A percentile compares a stretch with the other conserved stretches of the same genome.
These are phyloP conservation scores for Rubus parviflorus DNA, from an alignment of 306 rosid genomes.

Conservation along the genomic window DNA sequence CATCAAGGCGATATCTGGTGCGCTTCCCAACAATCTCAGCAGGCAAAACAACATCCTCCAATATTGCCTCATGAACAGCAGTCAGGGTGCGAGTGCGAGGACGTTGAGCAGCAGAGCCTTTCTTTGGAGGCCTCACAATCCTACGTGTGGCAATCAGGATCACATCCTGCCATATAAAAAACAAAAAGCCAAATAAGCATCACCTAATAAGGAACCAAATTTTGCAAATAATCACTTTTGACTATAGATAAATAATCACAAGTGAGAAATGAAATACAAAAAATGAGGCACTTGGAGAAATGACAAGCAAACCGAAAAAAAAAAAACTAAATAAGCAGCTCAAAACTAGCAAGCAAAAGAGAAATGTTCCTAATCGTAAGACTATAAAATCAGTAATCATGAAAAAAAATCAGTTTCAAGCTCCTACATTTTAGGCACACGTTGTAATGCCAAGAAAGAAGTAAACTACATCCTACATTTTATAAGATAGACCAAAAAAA, in stretches of 20 bases:
- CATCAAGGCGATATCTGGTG: constrained; percentile 62
- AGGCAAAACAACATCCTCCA: constrained; percentile 82
- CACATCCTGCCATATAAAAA: constrained; percentile 52
- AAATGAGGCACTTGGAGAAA: not conserved
- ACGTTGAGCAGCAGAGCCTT: constrained; percentile 80
- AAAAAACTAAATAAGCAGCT: not conserved
- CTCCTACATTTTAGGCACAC: too few species aligned
- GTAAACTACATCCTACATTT: too few species aligned
- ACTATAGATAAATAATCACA: not conserved
- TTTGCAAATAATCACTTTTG: not conserved
- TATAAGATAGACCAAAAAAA: not conserved
- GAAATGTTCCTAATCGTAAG: too few species aligned
- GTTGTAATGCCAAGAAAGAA: too few species aligned
- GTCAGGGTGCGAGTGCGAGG: constrained; percentile 89
- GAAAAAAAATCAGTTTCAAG: too few species aligned
- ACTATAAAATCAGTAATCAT: too few species aligned
- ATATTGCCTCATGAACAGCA: constrained; percentile 84
- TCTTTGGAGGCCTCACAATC: constrained; percentile 84
- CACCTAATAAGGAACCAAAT: not conserved
- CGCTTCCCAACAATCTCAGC: constrained; percentile 98
- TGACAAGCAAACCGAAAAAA: too few species aligned
- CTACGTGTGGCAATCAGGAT: constrained; percentile 76
- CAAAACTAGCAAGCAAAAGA: not conserved
- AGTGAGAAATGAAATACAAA: not conserved
- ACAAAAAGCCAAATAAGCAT: not conserved